phyloP scores from a whole-genome alignment of 495 filamentous ascomycete genomes.

The Neurospora sp. region DNA sequence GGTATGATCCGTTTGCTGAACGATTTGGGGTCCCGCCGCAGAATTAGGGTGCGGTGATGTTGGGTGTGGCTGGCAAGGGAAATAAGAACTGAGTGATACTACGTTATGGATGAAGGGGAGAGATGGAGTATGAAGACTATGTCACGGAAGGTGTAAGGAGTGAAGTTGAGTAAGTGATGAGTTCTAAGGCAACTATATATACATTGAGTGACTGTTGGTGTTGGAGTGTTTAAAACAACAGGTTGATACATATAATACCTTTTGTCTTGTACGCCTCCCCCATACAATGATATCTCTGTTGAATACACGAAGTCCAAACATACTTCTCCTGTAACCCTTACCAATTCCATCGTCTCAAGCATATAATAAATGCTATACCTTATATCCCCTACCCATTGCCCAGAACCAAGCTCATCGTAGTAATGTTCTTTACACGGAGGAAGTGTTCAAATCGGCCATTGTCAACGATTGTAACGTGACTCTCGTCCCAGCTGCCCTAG shows the following conservation, averaged over 20 bases:
- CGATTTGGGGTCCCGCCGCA: conserved; percentile 4
- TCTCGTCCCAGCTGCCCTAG: background rate
- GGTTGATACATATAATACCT: background rate
- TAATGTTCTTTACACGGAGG: background rate
- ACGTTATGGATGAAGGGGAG: background rate
- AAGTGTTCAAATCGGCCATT: background rate
- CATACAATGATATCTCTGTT: background rate
- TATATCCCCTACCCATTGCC: background rate
- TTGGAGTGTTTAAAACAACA: background rate
- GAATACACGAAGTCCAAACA: background rate
- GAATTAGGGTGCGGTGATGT: background rate
- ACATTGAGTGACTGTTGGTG: background rate
- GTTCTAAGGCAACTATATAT: background rate
- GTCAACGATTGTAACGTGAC: background rate
- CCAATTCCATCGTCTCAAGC: background rate
- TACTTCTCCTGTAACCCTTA: background rate
- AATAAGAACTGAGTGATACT: background rate
- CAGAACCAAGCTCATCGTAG: background rate
- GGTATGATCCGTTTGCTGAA: conserved; percentile 7
- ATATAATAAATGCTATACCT: background rate
- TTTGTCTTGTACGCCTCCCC: background rate
- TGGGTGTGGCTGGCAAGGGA: background rate
- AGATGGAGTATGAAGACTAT: background rate
- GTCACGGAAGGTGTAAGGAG: background rate
- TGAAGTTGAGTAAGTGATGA: background rate